Evolutionary conservation across 2,329 filamentous ascomycete species (phyloP), one percentile per base, ranked within the genome.

Genomic region (Ceratocystis diversiconidia): DNA sequence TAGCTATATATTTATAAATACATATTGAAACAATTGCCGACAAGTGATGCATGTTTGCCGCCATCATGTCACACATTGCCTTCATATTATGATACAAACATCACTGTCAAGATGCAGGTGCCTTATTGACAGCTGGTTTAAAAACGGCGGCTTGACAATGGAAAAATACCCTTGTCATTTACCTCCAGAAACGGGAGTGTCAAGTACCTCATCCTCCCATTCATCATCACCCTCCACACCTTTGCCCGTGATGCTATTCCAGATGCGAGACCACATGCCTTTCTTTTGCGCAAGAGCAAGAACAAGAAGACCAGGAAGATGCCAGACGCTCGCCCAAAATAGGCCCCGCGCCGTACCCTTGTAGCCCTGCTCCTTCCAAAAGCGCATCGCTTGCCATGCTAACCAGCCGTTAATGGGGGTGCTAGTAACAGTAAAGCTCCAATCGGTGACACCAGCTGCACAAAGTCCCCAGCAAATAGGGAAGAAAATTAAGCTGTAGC

Each of bases 271-370:
- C 90, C 90, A 94, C 76, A 96, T 81, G 0, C 92, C 92, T 77
- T 91, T 95, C 82, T 99, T 99, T 75, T 95, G 90, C 65, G 88
- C 83, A 75, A 97, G 86, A 2, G 91, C 92, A 68, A 96, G 78
- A 60, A 96, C 90, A 80, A 99, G 85, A 52, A 97, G 82, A 30
- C 87, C 88, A 0, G 94, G 94, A 61, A 99, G 75, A 76, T 96
- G 92, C 94, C 92, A 97, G 8, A 99, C 90, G 74, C 90, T 96
- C 1, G 94, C 92, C 94, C 94, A 99, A 75, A 99, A 99, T 63
- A 99, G 75, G 0, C 87, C 86, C 65, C 90, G 82, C 1, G 94
- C 92, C 19, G 83, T 90, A 1, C 92, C 92, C 70, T 86, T 85
- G 68, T 87, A 82, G 12, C 92, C 92, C 71, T 90, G 84, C 32